phyloP scores from a whole-genome alignment of 148 eudicot genomes.

The Limonium bicolor region DNA sequence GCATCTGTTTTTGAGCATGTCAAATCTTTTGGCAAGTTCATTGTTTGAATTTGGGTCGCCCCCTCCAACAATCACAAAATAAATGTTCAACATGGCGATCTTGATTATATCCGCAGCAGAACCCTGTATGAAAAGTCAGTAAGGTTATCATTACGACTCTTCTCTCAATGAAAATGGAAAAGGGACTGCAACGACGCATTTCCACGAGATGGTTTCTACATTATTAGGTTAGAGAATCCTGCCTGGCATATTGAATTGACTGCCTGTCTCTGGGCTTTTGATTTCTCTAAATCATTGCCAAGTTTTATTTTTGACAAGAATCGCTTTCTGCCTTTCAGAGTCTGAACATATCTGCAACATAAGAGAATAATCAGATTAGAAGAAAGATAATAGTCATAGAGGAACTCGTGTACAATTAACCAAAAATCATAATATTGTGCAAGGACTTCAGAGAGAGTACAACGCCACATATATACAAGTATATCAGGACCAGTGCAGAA shows the following conservation, averaged over 20 bases:
- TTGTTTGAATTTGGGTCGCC: constrained; percentile 16
- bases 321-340: constrained; percentile 84
- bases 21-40: constrained; percentile 24
- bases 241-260: constrained; percentile 99
- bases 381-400: background rate
- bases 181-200: background rate
- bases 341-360: constrained; percentile 61
- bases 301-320: constrained; percentile 71
- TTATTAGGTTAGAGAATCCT: background rate
- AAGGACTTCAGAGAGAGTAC: background rate
- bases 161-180: no score
- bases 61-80: constrained; percentile 43
- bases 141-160: no score
- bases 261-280: constrained; percentile 97
- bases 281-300: constrained; percentile 75
- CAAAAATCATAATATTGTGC: no score
- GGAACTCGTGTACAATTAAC: no score
- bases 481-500: background rate
- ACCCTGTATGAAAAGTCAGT: constrained; percentile 47
- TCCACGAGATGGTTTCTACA: background rate
- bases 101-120: constrained; percentile 97
- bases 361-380: background rate
- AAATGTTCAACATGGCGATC: constrained; percentile 77
- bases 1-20: constrained; percentile 70
- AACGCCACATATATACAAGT: constrained; percentile 3